Percentiles rank a stretch among this genome's conserved stretches.
These are phyloP conservation scores for Trichoderma sp. DNA, from an alignment of 2,329 filamentous ascomycete genomes.

Conservation along the genomic window DNA sequence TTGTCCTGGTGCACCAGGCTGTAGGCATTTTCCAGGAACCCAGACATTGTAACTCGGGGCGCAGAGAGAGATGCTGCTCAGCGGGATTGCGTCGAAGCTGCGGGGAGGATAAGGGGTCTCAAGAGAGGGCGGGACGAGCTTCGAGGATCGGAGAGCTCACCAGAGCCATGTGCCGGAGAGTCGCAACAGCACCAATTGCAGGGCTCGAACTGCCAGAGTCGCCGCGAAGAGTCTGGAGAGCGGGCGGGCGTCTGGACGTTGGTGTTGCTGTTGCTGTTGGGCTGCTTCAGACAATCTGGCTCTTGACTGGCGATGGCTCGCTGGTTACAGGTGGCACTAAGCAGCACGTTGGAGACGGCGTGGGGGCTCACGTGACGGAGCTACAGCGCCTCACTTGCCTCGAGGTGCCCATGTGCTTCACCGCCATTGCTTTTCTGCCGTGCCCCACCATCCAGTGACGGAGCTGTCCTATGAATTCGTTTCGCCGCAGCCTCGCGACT, in stretches of 20 bases:
- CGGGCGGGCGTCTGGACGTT: constrained; percentile 33
- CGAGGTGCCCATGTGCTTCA: no score
- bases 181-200: constrained; percentile 29
- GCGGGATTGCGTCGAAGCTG: constrained; percentile 29
- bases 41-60: constrained; percentile 63
- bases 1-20: constrained; percentile 98
- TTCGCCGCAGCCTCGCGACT: constrained; percentile 15
- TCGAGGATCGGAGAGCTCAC: constrained; percentile 26
- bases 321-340: constrained; percentile 43
- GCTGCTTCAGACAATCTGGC: constrained; percentile 18
- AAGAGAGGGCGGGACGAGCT: constrained; percentile 22
- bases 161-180: constrained; percentile 31
- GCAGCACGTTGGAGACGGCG: constrained; percentile 23
- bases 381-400: no score
- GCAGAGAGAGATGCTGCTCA: constrained; percentile 19
- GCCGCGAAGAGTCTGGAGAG: constrained; percentile 30
- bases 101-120: constrained; percentile 34
- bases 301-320: constrained; percentile 18
- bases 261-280: constrained; percentile 1
- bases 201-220: constrained; percentile 29
- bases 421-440: constrained; percentile 16
- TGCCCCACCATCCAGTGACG: constrained; percentile 24
- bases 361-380: constrained; percentile 33
- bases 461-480: not conserved
- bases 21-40: constrained; percentile 92